Evolutionary conservation across 75 land plant genomes (phyloP), one percentile per base, ranked within the genome.

Genomic region (Picea sitchensis): DNA sequence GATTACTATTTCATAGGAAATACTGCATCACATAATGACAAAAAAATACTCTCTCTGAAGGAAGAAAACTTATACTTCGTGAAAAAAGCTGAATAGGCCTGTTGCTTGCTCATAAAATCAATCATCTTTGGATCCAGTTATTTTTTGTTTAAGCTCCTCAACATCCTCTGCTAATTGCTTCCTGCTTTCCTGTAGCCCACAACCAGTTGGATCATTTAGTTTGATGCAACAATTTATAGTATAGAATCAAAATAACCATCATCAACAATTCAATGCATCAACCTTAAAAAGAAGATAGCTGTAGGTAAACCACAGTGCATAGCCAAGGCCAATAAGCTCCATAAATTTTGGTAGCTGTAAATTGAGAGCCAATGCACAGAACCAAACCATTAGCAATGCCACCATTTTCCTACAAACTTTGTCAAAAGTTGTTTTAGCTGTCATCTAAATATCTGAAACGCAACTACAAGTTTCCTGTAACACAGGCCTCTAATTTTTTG

Each of bases 281-380:
- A 88, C 90, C 84, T 80, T 83, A 77, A 88, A 81, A 73, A 84
- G 83, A 18, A 88, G 87, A 77, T 84, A 82, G 31, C 85, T 78
- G 63, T 89, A 80, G 64, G 85, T 81, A 58, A 89, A 81, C 87
- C 90, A 78, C 18, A 76, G 64, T 44, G 87, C 41, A 75, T 88
- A 79, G 59, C 83, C 65, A 26, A 89, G 90, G 44, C 90, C 83
- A 41, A 88, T 65, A 69, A 85, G 80, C 61, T 84, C 87, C 80
- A 88, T 59, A 26, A 84, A 17, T 77, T 88, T 88, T 30, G 90
- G 89, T 56, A 88, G 76, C 82, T 83, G 86, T 44, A 57, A 41
- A 57, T 38, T 56, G 51, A 72, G 9, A 69, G 20, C 30, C 31
- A 26, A 54, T 32, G 12, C 61, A 76, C 60, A 31, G 13, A 41